Evolutionary conservation across 2,329 filamentous ascomycete genomes (phyloP).

Genomic region (Ceratocystis ficicola): DNA sequence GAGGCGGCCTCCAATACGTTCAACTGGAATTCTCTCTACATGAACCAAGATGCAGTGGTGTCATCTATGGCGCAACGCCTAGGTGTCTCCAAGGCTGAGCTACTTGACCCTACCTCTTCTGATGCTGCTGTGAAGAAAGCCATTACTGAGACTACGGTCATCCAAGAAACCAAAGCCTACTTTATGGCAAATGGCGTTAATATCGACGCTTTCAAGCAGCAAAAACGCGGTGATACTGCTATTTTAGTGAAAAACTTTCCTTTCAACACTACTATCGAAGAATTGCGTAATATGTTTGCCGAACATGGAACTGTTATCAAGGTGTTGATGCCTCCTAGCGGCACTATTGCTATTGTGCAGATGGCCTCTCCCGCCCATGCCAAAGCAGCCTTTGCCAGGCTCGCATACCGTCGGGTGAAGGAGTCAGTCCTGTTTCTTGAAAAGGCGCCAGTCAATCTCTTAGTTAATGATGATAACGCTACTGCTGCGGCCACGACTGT

Average conservation of each 20-base stretch:
- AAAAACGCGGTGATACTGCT: constrained; percentile 69
- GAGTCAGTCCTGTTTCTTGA: constrained; percentile 87
- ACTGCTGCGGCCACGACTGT: constrained; percentile 24
- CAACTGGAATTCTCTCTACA: constrained; percentile 99
- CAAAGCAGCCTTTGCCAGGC: constrained; percentile 66
- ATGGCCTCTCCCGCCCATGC: constrained; percentile 69
- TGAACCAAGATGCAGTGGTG: constrained; percentile 93
- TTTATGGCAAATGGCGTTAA: constrained; percentile 82
- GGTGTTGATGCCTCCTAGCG: constrained; percentile 82
- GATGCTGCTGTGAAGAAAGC: constrained; percentile 94
- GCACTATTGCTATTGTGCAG: constrained; percentile 87
- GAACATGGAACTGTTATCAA: constrained; percentile 70
- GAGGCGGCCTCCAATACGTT: constrained; percentile 69
- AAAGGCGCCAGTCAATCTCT: constrained; percentile 77
- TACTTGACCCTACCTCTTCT: constrained; percentile 89
- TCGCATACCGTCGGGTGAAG: constrained; percentile 84
- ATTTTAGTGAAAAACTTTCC: constrained; percentile 94
- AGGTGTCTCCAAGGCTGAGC: constrained; percentile 77
- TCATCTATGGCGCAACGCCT: constrained; percentile 75
- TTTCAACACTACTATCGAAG: constrained; percentile 65
- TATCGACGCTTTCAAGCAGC: constrained; percentile 77
- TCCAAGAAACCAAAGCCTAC: constrained; percentile 90
- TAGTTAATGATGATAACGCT: constrained; percentile 34
- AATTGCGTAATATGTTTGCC: constrained; percentile 70
- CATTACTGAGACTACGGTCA: constrained; percentile 88